Evolutionary conservation across 129 eudicot genomes (phyloP).

Genomic region (Chrysanthemum makinoi): DNA sequence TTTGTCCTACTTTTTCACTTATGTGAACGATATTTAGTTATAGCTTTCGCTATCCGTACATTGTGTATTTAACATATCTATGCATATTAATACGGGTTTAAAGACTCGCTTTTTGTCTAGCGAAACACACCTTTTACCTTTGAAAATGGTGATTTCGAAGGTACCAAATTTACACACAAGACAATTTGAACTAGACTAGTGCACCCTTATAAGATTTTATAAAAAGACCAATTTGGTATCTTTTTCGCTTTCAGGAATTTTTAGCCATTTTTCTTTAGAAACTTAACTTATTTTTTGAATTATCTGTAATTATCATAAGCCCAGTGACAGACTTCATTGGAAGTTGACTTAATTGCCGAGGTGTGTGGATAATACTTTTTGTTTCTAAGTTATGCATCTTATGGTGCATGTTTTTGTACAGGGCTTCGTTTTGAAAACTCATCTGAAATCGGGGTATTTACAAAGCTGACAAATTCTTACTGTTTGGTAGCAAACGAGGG

Average conservation of each 20-base stretch:
- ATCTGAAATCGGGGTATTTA: conserved; percentile 87
- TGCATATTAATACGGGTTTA: neutral
- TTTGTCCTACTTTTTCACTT: conserved; percentile 7
- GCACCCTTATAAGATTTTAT: neutral
- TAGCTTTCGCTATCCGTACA: neutral
- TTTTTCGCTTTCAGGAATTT: too few species aligned
- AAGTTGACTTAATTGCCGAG: neutral
- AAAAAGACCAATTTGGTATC: neutral
- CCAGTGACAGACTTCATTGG: neutral
- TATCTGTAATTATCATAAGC: neutral
- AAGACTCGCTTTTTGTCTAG: neutral
- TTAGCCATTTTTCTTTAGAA: too few species aligned
- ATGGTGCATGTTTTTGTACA: conserved; percentile 28
- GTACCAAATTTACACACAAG: neutral
- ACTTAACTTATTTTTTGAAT: neutral
- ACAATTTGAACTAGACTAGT: too few species aligned
- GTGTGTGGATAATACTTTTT: neutral
- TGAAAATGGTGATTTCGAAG: neutral
- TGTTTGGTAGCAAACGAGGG: conserved; percentile 93
- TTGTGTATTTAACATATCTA: neutral
- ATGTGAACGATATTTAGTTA: neutral
- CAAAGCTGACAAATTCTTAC: conserved; percentile 92
- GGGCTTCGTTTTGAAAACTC: conserved; percentile 88
- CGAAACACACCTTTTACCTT: neutral
- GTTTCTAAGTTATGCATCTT: neutral